A percentile compares a stretch with the other conserved stretches of the same genome.
These are phyloP conservation scores for Metschnikowia borealis DNA, from an alignment of 805 yeast species.

Conservation along the genomic window DNA sequence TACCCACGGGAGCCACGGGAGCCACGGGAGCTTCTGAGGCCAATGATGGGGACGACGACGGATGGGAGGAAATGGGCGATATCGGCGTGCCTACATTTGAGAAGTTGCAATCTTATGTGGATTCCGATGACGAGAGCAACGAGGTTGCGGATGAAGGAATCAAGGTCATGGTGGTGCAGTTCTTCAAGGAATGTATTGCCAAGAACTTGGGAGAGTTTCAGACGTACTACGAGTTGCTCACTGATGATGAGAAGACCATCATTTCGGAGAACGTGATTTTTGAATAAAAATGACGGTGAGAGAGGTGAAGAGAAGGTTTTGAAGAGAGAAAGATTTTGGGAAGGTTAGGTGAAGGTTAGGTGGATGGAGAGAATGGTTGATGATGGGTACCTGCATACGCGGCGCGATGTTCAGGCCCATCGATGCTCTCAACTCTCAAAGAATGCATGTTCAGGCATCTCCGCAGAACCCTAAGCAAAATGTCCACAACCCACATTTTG, in stretches of 20 bases:
- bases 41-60: constrained; percentile 36
- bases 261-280: constrained; percentile 48
- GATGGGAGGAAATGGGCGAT: constrained; percentile 76
- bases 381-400: background rate
- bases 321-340: background rate
- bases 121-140: constrained; percentile 33
- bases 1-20: no score
- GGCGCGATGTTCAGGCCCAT: background rate
- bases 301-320: background rate
- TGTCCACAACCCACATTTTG: constrained; percentile 37
- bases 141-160: constrained; percentile 31
- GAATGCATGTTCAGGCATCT: constrained; percentile 5
- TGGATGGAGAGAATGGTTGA: background rate
- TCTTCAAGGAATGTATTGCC: constrained; percentile 54
- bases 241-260: constrained; percentile 51
- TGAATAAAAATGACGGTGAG: constrained; percentile 6
- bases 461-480: constrained; percentile 3
- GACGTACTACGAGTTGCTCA: constrained; percentile 43
- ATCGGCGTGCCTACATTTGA: constrained; percentile 60
- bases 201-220: constrained; percentile 51
- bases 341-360: background rate
- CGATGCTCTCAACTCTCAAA: background rate
- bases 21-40: constrained; percentile 6
- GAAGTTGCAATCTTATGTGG: constrained; percentile 55
- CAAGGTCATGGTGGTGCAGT: constrained; percentile 41